Conservation (phyloP, 495 filamentous ascomycete species). For the Podospora sp. region DNA sequence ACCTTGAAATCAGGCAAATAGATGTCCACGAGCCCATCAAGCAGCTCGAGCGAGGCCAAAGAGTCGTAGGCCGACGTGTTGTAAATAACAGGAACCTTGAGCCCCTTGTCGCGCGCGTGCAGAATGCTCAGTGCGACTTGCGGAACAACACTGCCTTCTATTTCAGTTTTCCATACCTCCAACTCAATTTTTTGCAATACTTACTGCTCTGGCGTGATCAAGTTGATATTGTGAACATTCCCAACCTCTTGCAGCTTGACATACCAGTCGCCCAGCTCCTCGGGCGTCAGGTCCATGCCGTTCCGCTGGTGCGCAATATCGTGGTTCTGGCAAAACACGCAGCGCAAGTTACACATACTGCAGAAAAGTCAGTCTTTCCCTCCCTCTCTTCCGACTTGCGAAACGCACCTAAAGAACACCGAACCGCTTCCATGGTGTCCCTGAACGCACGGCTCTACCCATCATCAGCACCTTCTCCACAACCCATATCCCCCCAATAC, state of each 20-base stretch:
- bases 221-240: conserved; percentile 77
- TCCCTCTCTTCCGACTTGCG: not conserved
- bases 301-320: conserved; percentile 75
- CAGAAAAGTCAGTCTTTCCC: not conserved
- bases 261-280: conserved; percentile 75
- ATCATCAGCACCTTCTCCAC: not conserved
- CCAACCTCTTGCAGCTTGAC: conserved; percentile 74
- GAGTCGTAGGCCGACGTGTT: conserved; percentile 79
- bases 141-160: conserved; percentile 61
- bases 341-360: conserved; percentile 70
- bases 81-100: conserved; percentile 72
- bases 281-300: conserved; percentile 73
- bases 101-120: conserved; percentile 64
- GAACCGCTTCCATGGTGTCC: conserved; percentile 73
- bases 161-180: too few relatives aligned
- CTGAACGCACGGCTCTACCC: conserved; percentile 69
- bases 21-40: conserved; percentile 77
- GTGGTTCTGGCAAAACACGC: conserved; percentile 83
- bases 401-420: conserved; percentile 62
- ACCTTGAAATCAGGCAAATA: conserved; percentile 82
- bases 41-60: conserved; percentile 62
- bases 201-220: conserved; percentile 70
- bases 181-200: too few relatives aligned
- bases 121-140: conserved; percentile 73
- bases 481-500: not conserved